Evolutionary conservation across 805 yeast species (phyloP).

Genomic region (Kodamaea jinghongensis): DNA sequence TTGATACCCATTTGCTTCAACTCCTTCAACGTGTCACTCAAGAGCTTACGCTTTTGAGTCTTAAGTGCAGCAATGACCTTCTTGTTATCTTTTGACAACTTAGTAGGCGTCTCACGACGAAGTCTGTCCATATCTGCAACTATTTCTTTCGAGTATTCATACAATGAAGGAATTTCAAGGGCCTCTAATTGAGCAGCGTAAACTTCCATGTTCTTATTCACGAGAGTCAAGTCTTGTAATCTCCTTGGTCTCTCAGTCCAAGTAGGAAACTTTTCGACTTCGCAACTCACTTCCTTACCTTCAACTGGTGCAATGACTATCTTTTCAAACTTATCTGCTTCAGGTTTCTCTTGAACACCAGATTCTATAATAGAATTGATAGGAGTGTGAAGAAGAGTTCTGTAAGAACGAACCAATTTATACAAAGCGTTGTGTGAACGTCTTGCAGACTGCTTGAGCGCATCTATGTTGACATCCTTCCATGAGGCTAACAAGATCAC

Average conservation of each 20-base stretch:
- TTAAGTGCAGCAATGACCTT: conserved; percentile 66
- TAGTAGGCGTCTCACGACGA: conserved; percentile 73
- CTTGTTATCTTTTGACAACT: conserved; percentile 69
- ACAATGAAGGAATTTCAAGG: conserved; percentile 45
- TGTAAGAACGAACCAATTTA: conserved; percentile 79
- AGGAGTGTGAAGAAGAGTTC: conserved; percentile 54
- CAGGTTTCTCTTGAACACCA: conserved; percentile 39
- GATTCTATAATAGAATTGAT: conserved; percentile 56
- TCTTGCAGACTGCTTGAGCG: conserved; percentile 90
- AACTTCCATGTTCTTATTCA: conserved; percentile 54
- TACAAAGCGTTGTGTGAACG: conserved; percentile 81
- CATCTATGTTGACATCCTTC: conserved; percentile 94
- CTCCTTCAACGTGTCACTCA: conserved; percentile 76
- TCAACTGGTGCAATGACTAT: conserved; percentile 1
- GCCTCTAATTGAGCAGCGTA: conserved; percentile 37
- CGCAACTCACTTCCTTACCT: not conserved
- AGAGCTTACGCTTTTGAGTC: conserved; percentile 72
- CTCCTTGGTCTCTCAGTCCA: conserved; percentile 61
- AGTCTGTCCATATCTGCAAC: conserved; percentile 58
- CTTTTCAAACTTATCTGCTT: not conserved
- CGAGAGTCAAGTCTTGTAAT: conserved; percentile 47
- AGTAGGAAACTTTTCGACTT: conserved; percentile 24
- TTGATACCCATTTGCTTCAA: conserved; percentile 75
- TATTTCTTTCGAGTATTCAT: conserved; percentile 53
- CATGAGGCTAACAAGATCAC: conserved; percentile 89